Evolutionary conservation across 148 eudicot genomes (phyloP), one percentile per base, ranked within the genome.

Genomic region (Vaccinium darrowii): DNA sequence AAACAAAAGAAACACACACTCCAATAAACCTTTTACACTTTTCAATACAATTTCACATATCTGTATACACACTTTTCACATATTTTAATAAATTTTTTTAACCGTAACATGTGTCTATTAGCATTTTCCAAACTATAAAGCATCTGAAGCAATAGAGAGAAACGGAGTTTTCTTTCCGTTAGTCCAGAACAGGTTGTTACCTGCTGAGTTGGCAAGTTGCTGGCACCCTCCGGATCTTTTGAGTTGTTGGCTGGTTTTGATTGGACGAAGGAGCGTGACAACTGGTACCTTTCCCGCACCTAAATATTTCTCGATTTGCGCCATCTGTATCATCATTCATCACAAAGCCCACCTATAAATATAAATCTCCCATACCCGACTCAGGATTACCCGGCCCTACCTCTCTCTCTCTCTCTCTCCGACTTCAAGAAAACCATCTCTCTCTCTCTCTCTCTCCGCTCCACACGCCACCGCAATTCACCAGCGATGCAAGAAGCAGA

Each of bases 401-500:
- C 53, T 2, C 78, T 10, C 33, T 25, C 43, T 14, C 80, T 43
- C 80, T 47, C 81, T 8, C 8, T 25, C 72, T 36, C 11, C 51
- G 82, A 36, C 27, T 11, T 19, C 23, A 80, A 80, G 72, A 80
- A 18, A 78, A 53, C 63, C 21, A 43, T 11, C 58, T 27, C 76
- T 39, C 51, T 76, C 79, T 21, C 79, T 76, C 36, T 47, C 81
- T 3, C 25, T 77, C 58, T 51, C 51, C 27, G 58, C 82, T 36
- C 53, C 11, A 2, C n/a, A 18, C 50, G 11, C 1, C 57, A 18
- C 57, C 23, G 53, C n/a, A 72, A 25, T 78, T 78, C 63, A 60
- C 21, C 58, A 80, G 69, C 84, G 88, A 90, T 90, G 92, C 88
- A 86, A 73, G 92, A 91, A 83, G 79, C 89, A 7, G 92, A 89